These are phyloP conservation scores for Cucumis melo DNA, from an alignment of 306 rosid species.

Conservation along the genomic window DNA sequence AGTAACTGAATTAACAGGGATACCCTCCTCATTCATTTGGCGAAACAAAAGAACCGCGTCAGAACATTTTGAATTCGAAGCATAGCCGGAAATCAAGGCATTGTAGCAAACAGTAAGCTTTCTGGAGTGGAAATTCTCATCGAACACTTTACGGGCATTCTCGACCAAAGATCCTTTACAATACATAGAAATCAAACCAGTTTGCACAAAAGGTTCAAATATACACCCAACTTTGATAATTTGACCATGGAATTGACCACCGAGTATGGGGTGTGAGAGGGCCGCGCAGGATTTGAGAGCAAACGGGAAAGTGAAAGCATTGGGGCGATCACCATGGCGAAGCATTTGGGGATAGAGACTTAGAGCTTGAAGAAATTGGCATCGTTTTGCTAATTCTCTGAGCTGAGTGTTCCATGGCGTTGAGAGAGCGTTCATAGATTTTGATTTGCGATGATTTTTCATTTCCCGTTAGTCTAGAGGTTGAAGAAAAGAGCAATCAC, in stretches of 20 bases:
- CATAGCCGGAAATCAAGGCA: constrained; percentile 63
- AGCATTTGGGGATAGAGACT: constrained; percentile 61
- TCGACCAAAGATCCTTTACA: constrained; percentile 17
- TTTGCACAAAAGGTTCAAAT: constrained; percentile 61
- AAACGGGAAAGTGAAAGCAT: constrained; percentile 71
- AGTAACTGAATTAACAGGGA: constrained; percentile 40
- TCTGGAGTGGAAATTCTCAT: constrained; percentile 29
- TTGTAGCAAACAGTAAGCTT: constrained; percentile 46
- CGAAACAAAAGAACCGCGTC: constrained; percentile 37
- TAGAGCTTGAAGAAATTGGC: constrained; percentile 44
- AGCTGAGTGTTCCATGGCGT: constrained; percentile 56
- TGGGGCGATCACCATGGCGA: constrained; percentile 48
- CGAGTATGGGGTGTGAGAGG: constrained; percentile 44
- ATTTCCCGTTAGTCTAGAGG: neutral
- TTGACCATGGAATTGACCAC: constrained; percentile 52
- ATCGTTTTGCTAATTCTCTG: constrained; percentile 49
- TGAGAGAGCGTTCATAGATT: constrained; percentile 12
- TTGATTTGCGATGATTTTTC: neutral
- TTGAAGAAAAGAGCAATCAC: neutral
- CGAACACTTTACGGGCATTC: constrained; percentile 57
- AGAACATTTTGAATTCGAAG: constrained; percentile 21
- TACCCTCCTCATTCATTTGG: constrained; percentile 33
- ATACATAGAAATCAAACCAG: constrained; percentile 59
- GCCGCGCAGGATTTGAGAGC: constrained; percentile 74
- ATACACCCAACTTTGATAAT: constrained; percentile 56